phyloP scores from a whole-genome alignment of 176 grass and related monocot genomes.

The Raddia distichophylla region DNA sequence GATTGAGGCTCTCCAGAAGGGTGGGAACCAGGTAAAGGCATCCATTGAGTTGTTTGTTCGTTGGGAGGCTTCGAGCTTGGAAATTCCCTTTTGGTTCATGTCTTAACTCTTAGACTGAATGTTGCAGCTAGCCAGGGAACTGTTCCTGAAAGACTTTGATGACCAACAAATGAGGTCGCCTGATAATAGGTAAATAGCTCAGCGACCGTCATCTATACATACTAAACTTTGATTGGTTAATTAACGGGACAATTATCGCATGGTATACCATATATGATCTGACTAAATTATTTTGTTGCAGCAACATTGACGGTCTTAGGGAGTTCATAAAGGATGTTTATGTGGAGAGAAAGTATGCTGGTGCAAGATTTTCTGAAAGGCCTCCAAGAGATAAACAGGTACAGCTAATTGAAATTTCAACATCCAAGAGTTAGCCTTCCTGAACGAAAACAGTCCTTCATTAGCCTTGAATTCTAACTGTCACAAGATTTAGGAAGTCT shows the following conservation, averaged over 20 bases:
- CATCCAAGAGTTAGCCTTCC: neutral
- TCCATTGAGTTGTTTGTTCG: neutral
- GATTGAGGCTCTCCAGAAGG: conserved; percentile 80
- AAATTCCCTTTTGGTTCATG: conserved; percentile 24
- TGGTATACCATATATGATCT: neutral
- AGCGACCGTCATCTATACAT: neutral
- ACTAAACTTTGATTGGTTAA: neutral
- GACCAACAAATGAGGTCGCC: conserved; percentile 60
- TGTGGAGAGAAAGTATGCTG: conserved; percentile 71
- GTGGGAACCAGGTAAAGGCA: conserved; percentile 80
- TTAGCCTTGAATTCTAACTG: neutral
- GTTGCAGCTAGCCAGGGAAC: conserved; percentile 76
- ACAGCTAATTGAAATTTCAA: conserved; percentile 21
- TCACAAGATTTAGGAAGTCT: neutral
- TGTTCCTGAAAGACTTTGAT: conserved; percentile 72
- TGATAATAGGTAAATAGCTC: conserved; percentile 64
- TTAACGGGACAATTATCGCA: neutral
- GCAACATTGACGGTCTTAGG: conserved; percentile 65
- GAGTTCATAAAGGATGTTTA: conserved; percentile 91
- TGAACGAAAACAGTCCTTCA: neutral
- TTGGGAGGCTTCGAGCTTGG: neutral
- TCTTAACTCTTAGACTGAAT: conserved; percentile 32
- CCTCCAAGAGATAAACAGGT: conserved; percentile 93
- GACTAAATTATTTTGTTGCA: conserved; percentile 42
- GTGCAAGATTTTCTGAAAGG: conserved; percentile 66